Conservation (phyloP, 1,284 basidiomycete genomes). For the Ceratobasidium sp. region DNA sequence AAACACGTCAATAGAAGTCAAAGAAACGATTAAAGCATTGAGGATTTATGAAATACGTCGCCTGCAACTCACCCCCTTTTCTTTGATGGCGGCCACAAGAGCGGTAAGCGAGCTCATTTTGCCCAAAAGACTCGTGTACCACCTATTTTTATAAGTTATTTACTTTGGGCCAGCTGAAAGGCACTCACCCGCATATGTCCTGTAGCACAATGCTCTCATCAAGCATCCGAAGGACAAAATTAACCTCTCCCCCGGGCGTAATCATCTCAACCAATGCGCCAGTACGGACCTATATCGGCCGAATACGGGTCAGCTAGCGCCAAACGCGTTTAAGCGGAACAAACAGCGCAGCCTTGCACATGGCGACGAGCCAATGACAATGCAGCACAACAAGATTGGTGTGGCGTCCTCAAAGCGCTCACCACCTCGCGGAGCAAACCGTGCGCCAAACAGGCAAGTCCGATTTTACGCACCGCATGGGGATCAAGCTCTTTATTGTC, state of each 20-base stretch:
- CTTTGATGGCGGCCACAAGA: slow-evolving; percentile 71
- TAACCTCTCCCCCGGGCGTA: slow-evolving; percentile 84
- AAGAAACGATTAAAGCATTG: background rate
- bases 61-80: slow-evolving; percentile 63
- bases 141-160: slow-evolving; percentile 62
- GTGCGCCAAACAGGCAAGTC: background rate
- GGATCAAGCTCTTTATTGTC: slow-evolving; percentile 73
- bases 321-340: background rate
- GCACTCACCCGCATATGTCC: slow-evolving; percentile 67
- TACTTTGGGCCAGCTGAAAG: background rate
- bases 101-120: slow-evolving; percentile 80
- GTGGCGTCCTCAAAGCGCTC: slow-evolving; percentile 1
- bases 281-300: slow-evolving; percentile 75
- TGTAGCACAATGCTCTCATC: slow-evolving; percentile 71
- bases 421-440: slow-evolving; percentile 13
- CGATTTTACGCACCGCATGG: slow-evolving; percentile 68
- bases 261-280: slow-evolving; percentile 89
- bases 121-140: slow-evolving; percentile 94
- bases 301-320: background rate
- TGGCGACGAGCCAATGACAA: background rate
- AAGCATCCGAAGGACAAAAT: slow-evolving; percentile 84
- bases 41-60: background rate
- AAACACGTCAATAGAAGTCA: background rate
- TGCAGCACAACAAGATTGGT: background rate
- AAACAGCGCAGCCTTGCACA: background rate